Base-by-base conservation (phyloP, 176 grass and related monocot genomes). In the Eragrostis nindensis region DNA sequence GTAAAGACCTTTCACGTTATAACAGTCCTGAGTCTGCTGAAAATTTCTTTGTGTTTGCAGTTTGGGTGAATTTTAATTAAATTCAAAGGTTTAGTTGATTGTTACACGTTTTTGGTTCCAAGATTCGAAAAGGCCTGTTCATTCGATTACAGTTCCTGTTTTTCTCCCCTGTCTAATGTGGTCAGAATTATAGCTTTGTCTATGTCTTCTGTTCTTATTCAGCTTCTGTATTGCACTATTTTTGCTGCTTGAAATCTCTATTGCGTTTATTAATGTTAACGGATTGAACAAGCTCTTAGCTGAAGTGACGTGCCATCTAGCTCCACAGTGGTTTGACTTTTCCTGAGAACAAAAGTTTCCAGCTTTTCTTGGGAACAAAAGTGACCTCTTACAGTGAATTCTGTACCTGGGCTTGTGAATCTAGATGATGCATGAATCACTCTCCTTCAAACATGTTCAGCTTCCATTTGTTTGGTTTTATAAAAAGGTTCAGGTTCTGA, bases 251-350 rank as follows among this genome's bases (percentile, higher is more conserved):
- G 26, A 14, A 62, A 21, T 50, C 47, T 66, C 55, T 32, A 64
- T 82, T 73, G 55, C 45, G 17, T 0, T 66, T 83, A 8, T 75
- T 7, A 45, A 32, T 75, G 38, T 54, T 67, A 32, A 57, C 49
- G 49, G 68, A 47, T 68, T 43, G 8, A 36, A n/a, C 13, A 25
- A 59, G 39, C 18, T 76, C 55, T 76, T 57, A 83, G 62, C 14
- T 56, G 71, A 67, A 44, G 36, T 66, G 42, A 19, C 49, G 43
- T 78, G 42, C 17, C 7, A 5, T 54, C 52, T 17, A 40, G 22
- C 29, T 70, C 43, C 62, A 18, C 65, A 53, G 83, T 27, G 29
- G 6, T 78, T 53, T 83, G 70, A 74, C 46, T 66, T 66, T 66
- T 54, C 71, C 6, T 39, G 21, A 71, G 30, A 11, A 53, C 38